Conservation (phyloP, 2,329 filamentous ascomycete species). For the Periconia sp. region DNA sequence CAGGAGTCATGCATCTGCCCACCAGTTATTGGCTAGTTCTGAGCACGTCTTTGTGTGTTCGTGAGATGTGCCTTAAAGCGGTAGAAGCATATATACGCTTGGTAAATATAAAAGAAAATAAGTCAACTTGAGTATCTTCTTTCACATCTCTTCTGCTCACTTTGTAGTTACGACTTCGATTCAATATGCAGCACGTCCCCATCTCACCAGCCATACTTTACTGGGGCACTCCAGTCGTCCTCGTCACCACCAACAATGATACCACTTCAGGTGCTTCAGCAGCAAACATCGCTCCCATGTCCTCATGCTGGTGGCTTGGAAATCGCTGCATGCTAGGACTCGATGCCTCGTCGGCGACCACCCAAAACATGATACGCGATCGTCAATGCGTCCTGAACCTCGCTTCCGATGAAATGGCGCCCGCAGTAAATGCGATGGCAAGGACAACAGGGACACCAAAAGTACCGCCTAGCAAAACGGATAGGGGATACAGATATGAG, state of each 20-base stretch:
- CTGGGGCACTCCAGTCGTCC: constrained; percentile 51
- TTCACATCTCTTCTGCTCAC: background rate
- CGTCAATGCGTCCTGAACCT: constrained; percentile 54
- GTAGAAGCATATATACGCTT: too few relatives aligned
- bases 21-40: too few relatives aligned
- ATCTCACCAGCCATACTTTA: constrained; percentile 52
- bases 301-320: constrained; percentile 54
- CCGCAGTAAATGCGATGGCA: constrained; percentile 48
- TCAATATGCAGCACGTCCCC: background rate
- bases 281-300: constrained; percentile 54
- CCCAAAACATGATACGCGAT: constrained; percentile 49
- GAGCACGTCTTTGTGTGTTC: too few relatives aligned
- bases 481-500: too few relatives aligned
- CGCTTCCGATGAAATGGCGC: constrained; percentile 42
- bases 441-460: too few relatives aligned
- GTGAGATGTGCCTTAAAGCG: too few relatives aligned
- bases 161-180: too few relatives aligned
- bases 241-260: constrained; percentile 48
- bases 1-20: too few relatives aligned
- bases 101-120: too few relatives aligned
- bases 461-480: too few relatives aligned
- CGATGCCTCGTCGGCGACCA: constrained; percentile 46
- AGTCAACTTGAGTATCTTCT: too few relatives aligned
- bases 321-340: constrained; percentile 53
- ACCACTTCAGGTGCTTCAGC: too few relatives aligned